Evolutionary conservation across 208 protist genomes (phyloP), one percentile per base, ranked within the genome.

Genomic region (Trypanosoma melophagium): DNA sequence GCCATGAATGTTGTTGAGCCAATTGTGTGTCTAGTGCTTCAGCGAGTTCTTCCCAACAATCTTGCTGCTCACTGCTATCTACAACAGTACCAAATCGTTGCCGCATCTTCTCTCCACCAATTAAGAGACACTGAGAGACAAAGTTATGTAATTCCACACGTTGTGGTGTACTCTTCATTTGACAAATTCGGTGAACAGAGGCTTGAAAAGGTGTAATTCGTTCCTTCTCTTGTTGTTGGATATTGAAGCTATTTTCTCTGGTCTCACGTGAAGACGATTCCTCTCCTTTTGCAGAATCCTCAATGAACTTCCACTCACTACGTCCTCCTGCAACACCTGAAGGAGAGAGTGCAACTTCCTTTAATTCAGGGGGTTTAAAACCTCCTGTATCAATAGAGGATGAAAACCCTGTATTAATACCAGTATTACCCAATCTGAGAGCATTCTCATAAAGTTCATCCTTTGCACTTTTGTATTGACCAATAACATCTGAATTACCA

Each of bases 61-160:
- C 41, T 31, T 56, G 59, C 21, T 51, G 45, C 8, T 44, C 44
- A 10, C 2, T 42, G 25, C 60, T 51, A 44, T 13, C 47, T 8
- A 17, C 58, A 21, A n/a, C n/a, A 21, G 16, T 12, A 9, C 12
- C 13, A 35, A 35, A 8, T 9, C 38, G 12, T 16, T 57, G 50
- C 12, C 35, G 59, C 17, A 51, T 64, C 12, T 41, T 56, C 19
- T 52, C 52, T 19, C 31, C 28, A 47, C 59, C 66, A 21, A 64
- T 45, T 24, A 58, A 38, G 16, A 5, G 0, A 45, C 73, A 78
- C n/a, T 62, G 55, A 13, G 24, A 50, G 14, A 77, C 50, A 58
- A 79, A 79, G 0, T 57, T 28, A n/a, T 73, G 50, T 31, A 80
- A 53, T 56, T 83, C 78, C 9, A 83, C 78, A 1, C 78, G 78